Base-by-base conservation (phyloP, 495 filamentous ascomycete genomes). In the Penicillium dipodomyicola region DNA sequence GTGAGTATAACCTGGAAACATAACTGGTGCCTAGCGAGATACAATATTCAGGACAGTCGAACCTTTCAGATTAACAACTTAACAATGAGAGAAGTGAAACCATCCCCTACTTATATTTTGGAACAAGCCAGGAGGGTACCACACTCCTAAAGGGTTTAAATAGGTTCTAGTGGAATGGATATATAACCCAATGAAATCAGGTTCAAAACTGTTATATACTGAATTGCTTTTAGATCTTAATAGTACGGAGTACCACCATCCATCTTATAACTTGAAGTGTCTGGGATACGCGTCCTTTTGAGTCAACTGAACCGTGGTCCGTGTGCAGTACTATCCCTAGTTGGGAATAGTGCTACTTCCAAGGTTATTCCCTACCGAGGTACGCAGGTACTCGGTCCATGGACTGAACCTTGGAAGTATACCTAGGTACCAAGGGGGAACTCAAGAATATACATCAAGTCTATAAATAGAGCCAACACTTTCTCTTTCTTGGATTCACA, bases 41-140 rank as follows among this genome's bases (percentile, higher is more conserved):
- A 37, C 14, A 15, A 17, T 3, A 39, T 7, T 39, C n/a, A 15
- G 4, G 33, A 37, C 4, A 6, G 15, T 15, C 15, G 2, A 39
- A 0, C 35, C n/a, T 39, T 15, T 14, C 33, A 35, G 4, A 10
- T 11, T 29, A 35, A 4, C 6, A 37, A 5, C n/a, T 11, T 29
- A 35, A 4, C 6, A 37, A 5, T 37, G 30, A 33, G 20, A 23
- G 19, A 46, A 29, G 23, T 46, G 23, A 46, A 17, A 46, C 43
- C 41, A 22, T 20, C 41, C 43, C 22, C 41, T 45, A 45, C 23
- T 46, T 46, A 46, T 27, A 27, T 46, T 46, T 46, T 46, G 23
- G 27, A 29, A 29, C 43, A 45, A 45, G 43, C 43, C 43, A 46
- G 23, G 12, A 45, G 43, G 43, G 12, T 27, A 46, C 25, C 11